These are phyloP conservation scores for Sesbania bispinosa DNA, from an alignment of 306 rosid genomes.

Conservation along the genomic window DNA sequence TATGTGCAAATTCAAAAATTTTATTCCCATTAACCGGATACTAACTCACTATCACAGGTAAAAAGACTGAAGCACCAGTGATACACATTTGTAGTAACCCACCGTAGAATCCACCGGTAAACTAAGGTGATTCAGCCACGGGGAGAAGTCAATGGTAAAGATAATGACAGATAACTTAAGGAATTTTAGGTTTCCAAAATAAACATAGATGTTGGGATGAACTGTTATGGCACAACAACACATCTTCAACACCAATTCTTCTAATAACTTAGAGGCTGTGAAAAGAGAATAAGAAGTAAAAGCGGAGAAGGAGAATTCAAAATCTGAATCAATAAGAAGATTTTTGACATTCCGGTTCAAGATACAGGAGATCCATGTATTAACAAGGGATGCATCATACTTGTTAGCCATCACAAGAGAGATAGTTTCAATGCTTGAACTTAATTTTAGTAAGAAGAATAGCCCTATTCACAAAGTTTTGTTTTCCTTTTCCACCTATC, in stretches of 20 bases:
- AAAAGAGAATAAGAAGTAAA: neutral
- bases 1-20: too few species aligned
- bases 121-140: too few species aligned
- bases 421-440: neutral
- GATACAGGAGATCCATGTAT: slow-evolving; percentile 2
- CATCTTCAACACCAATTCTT: slow-evolving; percentile 6
- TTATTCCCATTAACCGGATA: too few species aligned
- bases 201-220: neutral
- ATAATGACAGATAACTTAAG: neutral
- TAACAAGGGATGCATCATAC: neutral
- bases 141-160: neutral
- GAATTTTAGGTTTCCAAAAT: neutral
- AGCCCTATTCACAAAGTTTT: neutral
- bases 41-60: too few species aligned
- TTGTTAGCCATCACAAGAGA: neutral
- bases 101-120: too few species aligned
- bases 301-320: neutral
- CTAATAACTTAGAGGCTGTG: neutral
- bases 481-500: too few species aligned
- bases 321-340: neutral
- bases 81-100: too few species aligned
- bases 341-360: neutral
- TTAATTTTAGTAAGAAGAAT: neutral
- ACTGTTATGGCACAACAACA: neutral
- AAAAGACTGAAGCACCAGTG: too few species aligned